phyloP scores from a whole-genome alignment of 768 basidiomycete genomes.

The Collybia sp. region DNA sequence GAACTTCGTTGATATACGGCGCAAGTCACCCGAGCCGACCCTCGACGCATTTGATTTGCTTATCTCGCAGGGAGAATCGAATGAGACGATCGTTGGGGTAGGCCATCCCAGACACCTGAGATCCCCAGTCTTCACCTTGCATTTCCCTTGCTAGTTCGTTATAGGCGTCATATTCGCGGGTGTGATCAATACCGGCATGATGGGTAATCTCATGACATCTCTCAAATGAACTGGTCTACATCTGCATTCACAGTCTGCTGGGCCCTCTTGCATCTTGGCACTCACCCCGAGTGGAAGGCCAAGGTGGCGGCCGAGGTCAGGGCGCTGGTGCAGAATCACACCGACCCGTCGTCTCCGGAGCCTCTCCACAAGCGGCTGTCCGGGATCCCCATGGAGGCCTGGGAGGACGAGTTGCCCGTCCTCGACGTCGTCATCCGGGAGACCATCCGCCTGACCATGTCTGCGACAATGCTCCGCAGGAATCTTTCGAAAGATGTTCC shows the following conservation, averaged over 20 bases:
- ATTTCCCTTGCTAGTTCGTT: constrained; percentile 16
- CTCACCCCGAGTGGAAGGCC: constrained; percentile 28
- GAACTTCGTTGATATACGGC: constrained; percentile 11
- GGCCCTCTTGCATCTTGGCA: constrained; percentile 27
- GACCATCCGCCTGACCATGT: constrained; percentile 27
- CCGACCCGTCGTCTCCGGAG: constrained; percentile 16
- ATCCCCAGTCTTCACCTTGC: too few species aligned
- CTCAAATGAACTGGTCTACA: not conserved
- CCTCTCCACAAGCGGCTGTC: constrained; percentile 29
- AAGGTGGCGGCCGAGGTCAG: constrained; percentile 24
- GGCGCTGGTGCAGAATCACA: constrained; percentile 22
- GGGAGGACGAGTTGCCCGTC: constrained; percentile 35
- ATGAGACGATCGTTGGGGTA: constrained; percentile 20
- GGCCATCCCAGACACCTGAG: not conserved
- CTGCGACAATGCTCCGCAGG: constrained; percentile 25
- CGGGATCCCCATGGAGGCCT: constrained; percentile 26
- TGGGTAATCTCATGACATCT: constrained; percentile 13
- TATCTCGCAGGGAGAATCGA: constrained; percentile 11
- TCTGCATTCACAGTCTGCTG: constrained; percentile 24
- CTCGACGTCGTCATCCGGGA: constrained; percentile 34
- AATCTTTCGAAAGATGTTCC: constrained; percentile 25
- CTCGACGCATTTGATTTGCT: constrained; percentile 17
- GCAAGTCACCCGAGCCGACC: constrained; percentile 6
- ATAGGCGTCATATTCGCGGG: constrained; percentile 31
- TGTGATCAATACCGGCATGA: constrained; percentile 29